Evolutionary conservation across 1,284 basidiomycete genomes (phyloP).

Genomic region (Cutaneotrichosporon dermatis): DNA sequence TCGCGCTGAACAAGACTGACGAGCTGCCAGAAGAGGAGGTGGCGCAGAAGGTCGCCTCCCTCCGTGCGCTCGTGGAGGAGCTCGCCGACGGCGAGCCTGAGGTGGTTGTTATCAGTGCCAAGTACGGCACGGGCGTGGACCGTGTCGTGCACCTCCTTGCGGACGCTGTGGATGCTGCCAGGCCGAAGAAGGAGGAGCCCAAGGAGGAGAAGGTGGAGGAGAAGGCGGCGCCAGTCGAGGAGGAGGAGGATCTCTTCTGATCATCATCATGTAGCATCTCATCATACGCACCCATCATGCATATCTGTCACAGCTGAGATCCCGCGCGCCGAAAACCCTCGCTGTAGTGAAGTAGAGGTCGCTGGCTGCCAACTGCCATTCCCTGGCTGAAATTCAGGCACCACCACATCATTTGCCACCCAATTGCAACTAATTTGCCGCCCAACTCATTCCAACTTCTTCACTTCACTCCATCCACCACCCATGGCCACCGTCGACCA

Average conservation of each 20-base stretch:
- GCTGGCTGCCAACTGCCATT: too few species aligned
- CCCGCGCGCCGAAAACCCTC: not conserved
- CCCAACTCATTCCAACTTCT: not conserved
- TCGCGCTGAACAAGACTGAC: conserved; percentile 95
- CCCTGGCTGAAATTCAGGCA: not conserved
- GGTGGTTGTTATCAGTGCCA: conserved; percentile 73
- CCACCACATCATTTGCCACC: conserved; percentile 10
- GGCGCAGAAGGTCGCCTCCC: conserved; percentile 48
- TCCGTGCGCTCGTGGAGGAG: conserved; percentile 34
- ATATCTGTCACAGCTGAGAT: not conserved
- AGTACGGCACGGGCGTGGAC: conserved; percentile 70
- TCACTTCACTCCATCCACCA: conserved; percentile 4
- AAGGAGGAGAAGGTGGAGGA: conserved; percentile 8
- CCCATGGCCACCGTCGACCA: conserved; percentile 4
- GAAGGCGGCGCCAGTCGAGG: not conserved
- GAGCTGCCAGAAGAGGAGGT: conserved; percentile 54
- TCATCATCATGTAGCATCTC: not conserved
- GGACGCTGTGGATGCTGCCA: conserved; percentile 61
- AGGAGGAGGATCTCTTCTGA: conserved; percentile 1
- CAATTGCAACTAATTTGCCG: not conserved
- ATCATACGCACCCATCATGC: not conserved
- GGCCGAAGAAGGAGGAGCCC: conserved; percentile 4
- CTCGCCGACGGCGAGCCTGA: conserved; percentile 49
- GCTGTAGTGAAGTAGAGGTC: too few species aligned
- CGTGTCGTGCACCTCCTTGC: conserved; percentile 63